phyloP scores from a whole-genome alignment of 345 rosid species.

The Populus pruinosa region DNA sequence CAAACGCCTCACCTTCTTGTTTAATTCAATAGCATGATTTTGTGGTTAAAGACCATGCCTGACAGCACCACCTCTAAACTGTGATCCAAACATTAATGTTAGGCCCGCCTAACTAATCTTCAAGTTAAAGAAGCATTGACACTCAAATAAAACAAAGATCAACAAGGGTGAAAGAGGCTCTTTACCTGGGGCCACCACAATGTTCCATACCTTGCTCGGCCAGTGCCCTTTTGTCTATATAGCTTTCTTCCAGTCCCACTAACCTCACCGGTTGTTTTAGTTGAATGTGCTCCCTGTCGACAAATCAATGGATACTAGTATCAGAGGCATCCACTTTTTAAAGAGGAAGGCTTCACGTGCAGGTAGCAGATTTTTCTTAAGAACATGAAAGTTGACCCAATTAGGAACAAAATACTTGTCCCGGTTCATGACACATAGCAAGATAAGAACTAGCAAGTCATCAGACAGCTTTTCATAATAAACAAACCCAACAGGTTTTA shows the following conservation, averaged over 20 bases:
- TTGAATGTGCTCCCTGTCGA: slow-evolving; percentile 85
- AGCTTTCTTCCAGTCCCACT: slow-evolving; percentile 96
- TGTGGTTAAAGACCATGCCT: slow-evolving; percentile 97
- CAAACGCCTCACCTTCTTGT: slow-evolving; percentile 84
- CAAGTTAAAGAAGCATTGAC: slow-evolving; percentile 6
- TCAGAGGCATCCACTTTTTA: background rate
- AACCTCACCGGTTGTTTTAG: slow-evolving; percentile 90
- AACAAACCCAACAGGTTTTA: background rate
- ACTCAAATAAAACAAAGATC: slow-evolving; percentile 6
- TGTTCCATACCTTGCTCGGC: slow-evolving; percentile 89
- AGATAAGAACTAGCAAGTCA: background rate
- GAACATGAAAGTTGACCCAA: background rate
- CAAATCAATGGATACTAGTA: slow-evolving; percentile 2
- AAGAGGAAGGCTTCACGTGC: background rate
- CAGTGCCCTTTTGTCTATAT: slow-evolving; percentile 80
- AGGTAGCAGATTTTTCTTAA: background rate
- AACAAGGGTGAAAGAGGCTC: background rate
- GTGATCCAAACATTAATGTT: slow-evolving; percentile 27
- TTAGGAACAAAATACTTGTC: background rate
- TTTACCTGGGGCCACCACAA: slow-evolving; percentile 85
- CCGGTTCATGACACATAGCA: background rate
- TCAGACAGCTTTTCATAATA: background rate
- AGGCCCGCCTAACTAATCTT: slow-evolving; percentile 6
- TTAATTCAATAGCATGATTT: slow-evolving; percentile 85
- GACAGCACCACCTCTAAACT: slow-evolving; percentile 85